Evolutionary conservation across 1,284 basidiomycete genomes (phyloP).

Genomic region (Rhizopogon parksii): DNA sequence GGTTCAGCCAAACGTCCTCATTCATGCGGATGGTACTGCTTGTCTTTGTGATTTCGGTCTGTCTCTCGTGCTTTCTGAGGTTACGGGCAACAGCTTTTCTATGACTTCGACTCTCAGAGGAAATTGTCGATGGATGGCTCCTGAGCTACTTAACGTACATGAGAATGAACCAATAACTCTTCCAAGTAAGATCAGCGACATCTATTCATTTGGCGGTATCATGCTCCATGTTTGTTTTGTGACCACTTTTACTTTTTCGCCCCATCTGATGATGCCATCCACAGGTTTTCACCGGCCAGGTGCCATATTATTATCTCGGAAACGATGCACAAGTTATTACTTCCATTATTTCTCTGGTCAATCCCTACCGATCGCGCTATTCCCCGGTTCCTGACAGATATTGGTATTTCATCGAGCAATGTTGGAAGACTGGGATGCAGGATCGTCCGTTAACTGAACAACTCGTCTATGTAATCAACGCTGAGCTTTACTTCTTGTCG

Average conservation of each 20-base stretch:
- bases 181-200: conserved; percentile 1
- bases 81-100: conserved; percentile 19
- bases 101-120: conserved; percentile 22
- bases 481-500: too few relatives aligned
- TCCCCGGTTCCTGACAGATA: not conserved
- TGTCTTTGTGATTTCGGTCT: conserved; percentile 28
- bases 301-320: conserved; percentile 3
- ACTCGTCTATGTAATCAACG: too few relatives aligned
- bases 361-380: not conserved
- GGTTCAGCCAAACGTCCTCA: conserved; percentile 22
- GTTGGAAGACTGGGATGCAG: conserved; percentile 4
- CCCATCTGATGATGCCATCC: not conserved
- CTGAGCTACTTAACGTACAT: conserved; percentile 16
- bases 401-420: conserved; percentile 3
- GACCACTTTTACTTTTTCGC: not conserved
- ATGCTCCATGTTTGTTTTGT: conserved; percentile 1
- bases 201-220: conserved; percentile 6
- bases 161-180: not conserved
- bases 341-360: not conserved
- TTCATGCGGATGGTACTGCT: conserved; percentile 16
- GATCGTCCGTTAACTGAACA: conserved; percentile 12
- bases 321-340: conserved; percentile 1
- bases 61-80: conserved; percentile 22
- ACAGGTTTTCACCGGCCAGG: conserved; percentile 4
- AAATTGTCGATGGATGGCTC: conserved; percentile 27